Evolutionary conservation across 176 grass and related monocot species (phyloP).

Genomic region (Raddia distichophylla): DNA sequence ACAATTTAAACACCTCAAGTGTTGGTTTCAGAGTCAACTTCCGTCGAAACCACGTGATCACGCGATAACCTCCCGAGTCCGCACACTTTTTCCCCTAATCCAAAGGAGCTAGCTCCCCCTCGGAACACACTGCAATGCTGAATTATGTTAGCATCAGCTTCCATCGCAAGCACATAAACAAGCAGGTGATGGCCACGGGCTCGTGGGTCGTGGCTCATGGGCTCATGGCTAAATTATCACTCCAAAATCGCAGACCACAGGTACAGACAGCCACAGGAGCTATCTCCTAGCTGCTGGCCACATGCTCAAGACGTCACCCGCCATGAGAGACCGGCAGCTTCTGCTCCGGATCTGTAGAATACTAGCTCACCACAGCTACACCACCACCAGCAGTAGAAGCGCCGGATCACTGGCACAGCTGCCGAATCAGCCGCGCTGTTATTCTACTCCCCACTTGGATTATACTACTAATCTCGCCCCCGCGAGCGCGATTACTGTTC

Average conservation of each 20-base stretch:
- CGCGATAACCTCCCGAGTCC: not conserved
- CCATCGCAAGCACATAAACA: not conserved
- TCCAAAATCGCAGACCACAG: not conserved
- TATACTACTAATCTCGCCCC: constrained; percentile 14
- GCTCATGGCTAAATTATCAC: too few species aligned
- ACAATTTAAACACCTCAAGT: too few species aligned
- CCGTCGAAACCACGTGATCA: not conserved
- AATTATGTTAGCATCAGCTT: not conserved
- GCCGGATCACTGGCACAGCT: not conserved
- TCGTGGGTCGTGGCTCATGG: too few species aligned
- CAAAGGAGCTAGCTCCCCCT: not conserved
- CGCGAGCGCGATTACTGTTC: constrained; percentile 8
- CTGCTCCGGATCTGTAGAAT: constrained; percentile 29
- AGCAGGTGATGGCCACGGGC: too few species aligned
- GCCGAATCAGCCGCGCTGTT: not conserved
- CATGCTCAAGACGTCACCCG: not conserved
- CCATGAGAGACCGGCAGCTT: constrained; percentile 30
- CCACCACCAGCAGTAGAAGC: not conserved
- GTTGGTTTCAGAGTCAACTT: not conserved
- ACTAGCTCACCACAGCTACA: not conserved
- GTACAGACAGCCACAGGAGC: too few species aligned
- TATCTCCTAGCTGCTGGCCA: too few species aligned
- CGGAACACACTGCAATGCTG: not conserved
- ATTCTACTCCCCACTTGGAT: constrained; percentile 13
- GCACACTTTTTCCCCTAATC: not conserved